Evolutionary conservation across 1,284 basidiomycete species (phyloP).

Genomic region (Malassezia pachydermatis): DNA sequence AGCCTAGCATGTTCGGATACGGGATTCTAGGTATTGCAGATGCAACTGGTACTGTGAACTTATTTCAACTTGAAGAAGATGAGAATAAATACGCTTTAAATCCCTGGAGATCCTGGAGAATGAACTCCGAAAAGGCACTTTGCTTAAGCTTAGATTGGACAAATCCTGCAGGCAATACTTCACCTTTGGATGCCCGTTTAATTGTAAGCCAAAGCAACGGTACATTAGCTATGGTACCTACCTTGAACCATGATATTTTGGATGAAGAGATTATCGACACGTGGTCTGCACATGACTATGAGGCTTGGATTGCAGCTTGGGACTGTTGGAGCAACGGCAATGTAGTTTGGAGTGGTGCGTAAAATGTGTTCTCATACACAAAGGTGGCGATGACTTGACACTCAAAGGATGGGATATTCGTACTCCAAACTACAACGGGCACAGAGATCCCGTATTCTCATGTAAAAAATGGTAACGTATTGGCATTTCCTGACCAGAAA

Average conservation of each 20-base stretch:
- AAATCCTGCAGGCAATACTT: constrained; percentile 14
- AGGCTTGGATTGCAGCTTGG: constrained; percentile 89
- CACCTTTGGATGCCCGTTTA: constrained; percentile 17
- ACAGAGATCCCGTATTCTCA: constrained; percentile 55
- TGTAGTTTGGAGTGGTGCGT: constrained; percentile 69
- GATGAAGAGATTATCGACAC: constrained; percentile 15
- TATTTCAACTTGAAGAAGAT: constrained; percentile 18
- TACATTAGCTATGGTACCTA: constrained; percentile 32
- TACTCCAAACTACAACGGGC: constrained; percentile 7
- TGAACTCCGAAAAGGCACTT: constrained; percentile 31
- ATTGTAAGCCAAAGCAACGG: constrained; percentile 46
- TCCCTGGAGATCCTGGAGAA: constrained; percentile 16
- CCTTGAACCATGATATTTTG: neutral
- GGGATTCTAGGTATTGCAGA: constrained; percentile 31
- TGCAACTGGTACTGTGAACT: constrained; percentile 23
- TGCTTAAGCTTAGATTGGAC: constrained; percentile 46
- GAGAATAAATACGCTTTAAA: neutral
- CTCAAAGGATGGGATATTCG: constrained; percentile 79
- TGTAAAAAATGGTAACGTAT: constrained; percentile 57
- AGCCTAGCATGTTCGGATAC: neutral
- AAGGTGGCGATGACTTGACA: constrained; percentile 84
- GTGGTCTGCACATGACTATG: constrained; percentile 85
- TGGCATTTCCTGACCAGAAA: neutral
- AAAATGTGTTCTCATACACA: neutral
- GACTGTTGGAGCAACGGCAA: constrained; percentile 58